These are phyloP conservation scores for Lonicera japonica DNA, from an alignment of 129 eudicot genomes.

Conservation along the genomic window DNA sequence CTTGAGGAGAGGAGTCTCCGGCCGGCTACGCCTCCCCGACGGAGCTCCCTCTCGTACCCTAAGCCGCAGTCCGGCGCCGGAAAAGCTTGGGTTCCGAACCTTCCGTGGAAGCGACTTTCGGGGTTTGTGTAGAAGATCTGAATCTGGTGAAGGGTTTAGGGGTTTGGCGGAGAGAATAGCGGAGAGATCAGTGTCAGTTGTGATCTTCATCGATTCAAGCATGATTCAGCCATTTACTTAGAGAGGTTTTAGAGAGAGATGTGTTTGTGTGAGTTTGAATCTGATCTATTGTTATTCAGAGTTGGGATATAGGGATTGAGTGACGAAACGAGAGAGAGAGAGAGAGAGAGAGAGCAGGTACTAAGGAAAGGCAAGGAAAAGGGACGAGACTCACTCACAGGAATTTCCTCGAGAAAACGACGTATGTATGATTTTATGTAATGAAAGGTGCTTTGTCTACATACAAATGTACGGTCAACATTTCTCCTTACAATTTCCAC, in stretches of 20 bases:
- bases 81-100: conserved; percentile 22
- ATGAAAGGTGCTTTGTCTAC: not conserved
- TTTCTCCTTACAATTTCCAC: not conserved
- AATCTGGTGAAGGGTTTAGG: conserved; percentile 29
- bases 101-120: conserved; percentile 42
- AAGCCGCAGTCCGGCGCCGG: conserved; percentile 45
- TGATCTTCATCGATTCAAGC: conserved; percentile 59
- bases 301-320: not conserved
- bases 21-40: conserved; percentile 39
- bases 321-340: not conserved
- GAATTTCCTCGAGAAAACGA: conserved; percentile 1
- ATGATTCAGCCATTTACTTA: conserved; percentile 29
- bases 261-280: too few relatives aligned
- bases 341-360: not conserved
- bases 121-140: conserved; percentile 37
- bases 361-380: too few relatives aligned
- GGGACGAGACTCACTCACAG: not conserved
- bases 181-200: conserved; percentile 39
- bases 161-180: conserved; percentile 24
- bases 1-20: conserved; percentile 57
- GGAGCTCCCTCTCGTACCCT: conserved; percentile 40
- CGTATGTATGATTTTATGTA: not conserved
- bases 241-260: too few relatives aligned
- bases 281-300: too few relatives aligned
- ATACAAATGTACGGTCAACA: conserved; percentile 14